A percentile compares a stretch with the other conserved stretches of the same genome.
phyloP scores from a whole-genome alignment of 1,284 basidiomycete genomes.

The Pisolithus thermaeus region DNA sequence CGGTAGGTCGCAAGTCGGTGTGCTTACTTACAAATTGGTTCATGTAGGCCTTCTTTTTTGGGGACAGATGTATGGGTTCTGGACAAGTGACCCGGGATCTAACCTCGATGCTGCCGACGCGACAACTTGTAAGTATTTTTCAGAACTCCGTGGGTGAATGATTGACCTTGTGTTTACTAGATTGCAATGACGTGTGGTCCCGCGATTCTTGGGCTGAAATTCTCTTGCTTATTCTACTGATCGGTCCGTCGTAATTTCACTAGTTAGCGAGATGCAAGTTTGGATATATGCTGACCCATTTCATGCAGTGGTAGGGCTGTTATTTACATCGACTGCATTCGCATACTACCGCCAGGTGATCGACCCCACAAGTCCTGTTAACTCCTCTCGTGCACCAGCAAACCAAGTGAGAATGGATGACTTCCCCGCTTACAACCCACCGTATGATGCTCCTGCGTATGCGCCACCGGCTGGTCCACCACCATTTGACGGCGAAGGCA shows the following conservation, averaged over 20 bases:
- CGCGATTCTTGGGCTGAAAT: slow-evolving; percentile 28
- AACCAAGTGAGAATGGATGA: slow-evolving; percentile 20
- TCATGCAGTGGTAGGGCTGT: slow-evolving; percentile 40
- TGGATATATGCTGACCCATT: neutral
- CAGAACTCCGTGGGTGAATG: neutral
- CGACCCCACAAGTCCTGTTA: slow-evolving; percentile 49
- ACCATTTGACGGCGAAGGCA: slow-evolving; percentile 13
- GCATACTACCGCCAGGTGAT: slow-evolving; percentile 66
- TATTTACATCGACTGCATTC: slow-evolving; percentile 60
- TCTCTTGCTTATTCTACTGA: slow-evolving; percentile 12
- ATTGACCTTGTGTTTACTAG: slow-evolving; percentile 7
- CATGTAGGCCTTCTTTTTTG: slow-evolving; percentile 6
- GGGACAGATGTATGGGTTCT: slow-evolving; percentile 25
- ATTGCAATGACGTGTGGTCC: slow-evolving; percentile 34
- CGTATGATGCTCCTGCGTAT: slow-evolving; percentile 31
- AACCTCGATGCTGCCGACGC: slow-evolving; percentile 11
- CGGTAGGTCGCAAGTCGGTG: slow-evolving; percentile 12
- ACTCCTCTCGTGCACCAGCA: slow-evolving; percentile 29
- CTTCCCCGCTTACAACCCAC: slow-evolving; percentile 37
- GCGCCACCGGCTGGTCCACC: slow-evolving; percentile 23
- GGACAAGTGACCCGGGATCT: slow-evolving; percentile 14
- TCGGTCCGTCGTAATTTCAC: slow-evolving; percentile 18
- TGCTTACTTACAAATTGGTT: neutral
- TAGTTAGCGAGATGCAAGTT: neutral
- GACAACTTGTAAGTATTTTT: slow-evolving; percentile 15